phyloP scores from a whole-genome alignment of 345 rosid genomes.

The Murraya paniculata region DNA sequence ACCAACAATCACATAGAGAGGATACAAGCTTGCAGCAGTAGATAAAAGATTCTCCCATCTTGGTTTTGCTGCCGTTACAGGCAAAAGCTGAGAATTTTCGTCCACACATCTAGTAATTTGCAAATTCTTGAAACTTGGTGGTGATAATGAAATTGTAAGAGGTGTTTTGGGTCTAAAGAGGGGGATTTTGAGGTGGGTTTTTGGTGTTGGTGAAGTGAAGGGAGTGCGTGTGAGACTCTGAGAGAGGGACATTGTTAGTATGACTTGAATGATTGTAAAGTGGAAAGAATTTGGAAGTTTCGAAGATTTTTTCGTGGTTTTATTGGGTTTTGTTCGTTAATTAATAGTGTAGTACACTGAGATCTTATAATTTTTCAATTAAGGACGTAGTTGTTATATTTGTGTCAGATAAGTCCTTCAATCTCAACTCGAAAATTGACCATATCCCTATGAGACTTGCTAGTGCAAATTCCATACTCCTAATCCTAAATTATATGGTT shows the following conservation, averaged over 20 bases:
- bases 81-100: conserved; percentile 15
- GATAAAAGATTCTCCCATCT: conserved; percentile 44
- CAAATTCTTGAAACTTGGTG: conserved; percentile 8
- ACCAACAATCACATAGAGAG: conserved; percentile 58
- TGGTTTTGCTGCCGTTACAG: conserved; percentile 27
- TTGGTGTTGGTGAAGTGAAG: conserved; percentile 8
- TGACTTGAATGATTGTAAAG: not conserved
- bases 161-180: conserved; percentile 1
- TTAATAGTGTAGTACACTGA: not conserved
- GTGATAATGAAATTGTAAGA: not conserved
- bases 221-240: conserved; percentile 4
- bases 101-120: conserved; percentile 20
- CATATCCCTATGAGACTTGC: too few relatives aligned
- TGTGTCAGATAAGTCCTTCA: too few relatives aligned
- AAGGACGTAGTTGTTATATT: too few relatives aligned
- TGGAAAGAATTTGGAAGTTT: not conserved
- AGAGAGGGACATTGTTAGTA: conserved; percentile 36
- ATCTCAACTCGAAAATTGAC: too few relatives aligned
- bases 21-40: conserved; percentile 62
- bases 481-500: too few relatives aligned
- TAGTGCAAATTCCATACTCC: too few relatives aligned
- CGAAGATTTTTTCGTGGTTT: not conserved
- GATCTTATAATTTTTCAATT: too few relatives aligned
- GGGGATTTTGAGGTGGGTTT: conserved; percentile 17
- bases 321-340: not conserved